Evolutionary conservation across 352 stramenopile genomes (phyloP).

Genomic region (Globisporangium camurandrum): DNA sequence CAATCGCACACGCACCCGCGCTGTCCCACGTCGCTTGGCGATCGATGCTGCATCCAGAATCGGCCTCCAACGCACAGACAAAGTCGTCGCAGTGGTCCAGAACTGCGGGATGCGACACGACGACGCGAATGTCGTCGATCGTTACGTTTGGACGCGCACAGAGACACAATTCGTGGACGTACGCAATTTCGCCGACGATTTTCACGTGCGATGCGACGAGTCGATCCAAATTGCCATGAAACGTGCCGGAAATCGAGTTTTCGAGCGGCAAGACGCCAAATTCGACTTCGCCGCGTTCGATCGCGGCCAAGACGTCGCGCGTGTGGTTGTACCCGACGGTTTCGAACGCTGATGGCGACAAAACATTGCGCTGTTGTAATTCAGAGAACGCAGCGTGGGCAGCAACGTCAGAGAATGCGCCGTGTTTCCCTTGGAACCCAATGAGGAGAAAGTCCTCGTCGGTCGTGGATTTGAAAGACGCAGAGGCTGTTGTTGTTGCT

Average conservation of each 20-base stretch:
- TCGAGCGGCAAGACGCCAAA: slow-evolving; percentile 60
- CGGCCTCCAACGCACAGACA: slow-evolving; percentile 54
- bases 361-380: slow-evolving; percentile 30
- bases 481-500: not conserved
- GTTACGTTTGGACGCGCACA: slow-evolving; percentile 31
- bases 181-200: slow-evolving; percentile 67
- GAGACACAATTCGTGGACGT: slow-evolving; percentile 57
- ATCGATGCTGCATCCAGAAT: slow-evolving; percentile 43
- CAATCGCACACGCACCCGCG: slow-evolving; percentile 56
- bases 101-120: slow-evolving; percentile 57
- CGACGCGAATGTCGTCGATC: slow-evolving; percentile 37
- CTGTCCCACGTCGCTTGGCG: slow-evolving; percentile 60
- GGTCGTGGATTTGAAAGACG: slow-evolving; percentile 4
- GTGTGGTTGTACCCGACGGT: slow-evolving; percentile 54
- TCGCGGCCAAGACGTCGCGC: slow-evolving; percentile 41
- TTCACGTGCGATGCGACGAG: slow-evolving; percentile 57
- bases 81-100: slow-evolving; percentile 61
- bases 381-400: slow-evolving; percentile 48
- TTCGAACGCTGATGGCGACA: slow-evolving; percentile 45
- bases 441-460: slow-evolving; percentile 47
- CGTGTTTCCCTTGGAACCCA: slow-evolving; percentile 65
- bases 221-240: slow-evolving; percentile 61
- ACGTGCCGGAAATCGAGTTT: slow-evolving; percentile 69
- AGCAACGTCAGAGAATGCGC: slow-evolving; percentile 64
- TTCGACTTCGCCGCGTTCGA: slow-evolving; percentile 48